Base-by-base conservation (phyloP, 331 rosid genomes). In the Acacia concinna region DNA sequence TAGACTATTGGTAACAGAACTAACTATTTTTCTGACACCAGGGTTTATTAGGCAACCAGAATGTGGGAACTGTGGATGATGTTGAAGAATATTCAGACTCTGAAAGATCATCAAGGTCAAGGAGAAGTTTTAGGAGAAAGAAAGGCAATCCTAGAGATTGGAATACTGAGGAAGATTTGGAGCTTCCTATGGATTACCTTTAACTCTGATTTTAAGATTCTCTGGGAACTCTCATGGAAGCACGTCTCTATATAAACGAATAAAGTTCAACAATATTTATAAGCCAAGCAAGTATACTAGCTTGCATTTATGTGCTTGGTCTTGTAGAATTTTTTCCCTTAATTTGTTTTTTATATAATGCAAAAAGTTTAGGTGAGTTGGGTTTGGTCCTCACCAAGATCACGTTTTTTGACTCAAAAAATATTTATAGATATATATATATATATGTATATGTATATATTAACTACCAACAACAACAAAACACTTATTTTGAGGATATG, bases 141-240 rank as follows among this genome's bases (percentile, higher is more conserved):
- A 88, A 83, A 85, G 74, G 82, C 47, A 82, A 77, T 54, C 73
- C n/a, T 51, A 87, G 82, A 83, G 84, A 85, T 44, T 85, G 82
- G 85, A 89, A 87, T 60, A 64, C 65, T 32, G 84, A 86, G 38
- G 97, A 90, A 78, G 89, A 94, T 65, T 90, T 91, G 97, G 99
- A 90, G 79, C 93, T 91, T 74, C 99, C 99, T 11, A 91, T 88
- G 93, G 99, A 95, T 82, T 95, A 86, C 82, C 83, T 93, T 40
- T 95, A 82, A 91, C 54, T 80, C 38, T 12, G 8, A 10, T 59
- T 59, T 35, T 2, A 44, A 38, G 46, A 3, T 79, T 74, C 62
- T 70, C 74, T 30, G 71, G 56, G 34, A 23, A 37, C 59, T 40
- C 60, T 35, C 41, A 69, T 73, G 79, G 66, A 77, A 78, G 18